A percentile compares a stretch with the other conserved stretches of the same genome.
These are phyloP conservation scores for Barbarea vulgaris DNA, from an alignment of 345 rosid species.

Conservation along the genomic window DNA sequence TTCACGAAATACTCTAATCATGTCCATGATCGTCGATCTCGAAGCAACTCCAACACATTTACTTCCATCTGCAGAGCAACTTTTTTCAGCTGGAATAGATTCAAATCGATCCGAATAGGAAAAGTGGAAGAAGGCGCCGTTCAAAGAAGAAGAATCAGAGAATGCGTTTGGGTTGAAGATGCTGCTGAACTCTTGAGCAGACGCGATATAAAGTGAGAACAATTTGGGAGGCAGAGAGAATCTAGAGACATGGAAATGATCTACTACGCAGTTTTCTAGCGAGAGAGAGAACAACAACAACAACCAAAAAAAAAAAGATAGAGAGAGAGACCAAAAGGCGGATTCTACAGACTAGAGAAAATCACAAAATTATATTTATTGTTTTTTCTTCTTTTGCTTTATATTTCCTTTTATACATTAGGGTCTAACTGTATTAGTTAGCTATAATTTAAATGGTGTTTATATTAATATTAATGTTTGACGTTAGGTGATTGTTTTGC, in stretches of 20 bases:
- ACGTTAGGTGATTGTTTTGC: neutral
- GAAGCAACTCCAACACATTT: constrained; percentile 14
- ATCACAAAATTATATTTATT: neutral
- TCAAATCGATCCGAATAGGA: constrained; percentile 32
- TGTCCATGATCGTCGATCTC: constrained; percentile 37
- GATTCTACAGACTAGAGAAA: constrained; percentile 35
- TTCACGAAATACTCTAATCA: constrained; percentile 22
- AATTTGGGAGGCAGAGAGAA: constrained; percentile 40
- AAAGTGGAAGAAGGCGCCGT: neutral
- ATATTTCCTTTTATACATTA: neutral
- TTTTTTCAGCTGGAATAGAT: constrained; percentile 21
- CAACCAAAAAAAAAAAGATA: neutral
- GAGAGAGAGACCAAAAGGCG: constrained; percentile 40
- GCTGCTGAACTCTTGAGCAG: constrained; percentile 1
- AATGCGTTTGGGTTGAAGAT: constrained; percentile 9
- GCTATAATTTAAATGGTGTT: neutral
- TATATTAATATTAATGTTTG: neutral
- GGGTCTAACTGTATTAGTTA: neutral
- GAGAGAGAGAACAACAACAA: constrained; percentile 26
- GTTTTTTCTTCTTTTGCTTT: neutral
- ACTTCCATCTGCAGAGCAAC: constrained; percentile 22
- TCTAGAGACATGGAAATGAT: constrained; percentile 42
- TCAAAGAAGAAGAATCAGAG: constrained; percentile 3
- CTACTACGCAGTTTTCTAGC: constrained; percentile 46
- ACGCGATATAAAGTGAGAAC: constrained; percentile 37